Base-by-base conservation (phyloP, 352 stramenopile genomes). In the Phytopythium oedochilum region DNA sequence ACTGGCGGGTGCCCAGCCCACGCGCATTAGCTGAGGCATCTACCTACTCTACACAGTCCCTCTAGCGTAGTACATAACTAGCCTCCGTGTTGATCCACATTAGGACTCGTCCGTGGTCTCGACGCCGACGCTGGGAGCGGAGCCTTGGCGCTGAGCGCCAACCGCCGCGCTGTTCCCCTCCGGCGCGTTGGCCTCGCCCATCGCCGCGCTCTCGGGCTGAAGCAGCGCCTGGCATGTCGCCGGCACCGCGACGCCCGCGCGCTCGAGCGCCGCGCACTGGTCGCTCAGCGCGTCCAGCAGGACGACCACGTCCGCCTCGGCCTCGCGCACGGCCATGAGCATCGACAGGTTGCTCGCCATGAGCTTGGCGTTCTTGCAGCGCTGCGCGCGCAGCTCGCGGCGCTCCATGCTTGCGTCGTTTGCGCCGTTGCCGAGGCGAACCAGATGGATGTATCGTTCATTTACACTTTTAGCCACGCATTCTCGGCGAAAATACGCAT, bases 271-370 rank as follows among this genome's bases (percentile, higher is more conserved):
- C 12, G 61, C 44, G 32, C 60, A 76, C 44, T 69, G 59, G 31
- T 53, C 23, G 39, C 68, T 46, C 42, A 87, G 48, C 28, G 66
- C 20, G 17, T 47, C 22, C n/a, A 64, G 73, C 39, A 70, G 51
- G 0, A 52, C 36, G 6, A 71, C 35, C 28, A 83, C 74, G 40
- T 79, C 63, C 6, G 60, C 64, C 20, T 87, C 71, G 0, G 51
- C 60, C 57, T 87, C 71, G 25, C 76, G 66, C 31, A 83, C 75
- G 22, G 68, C 53, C 69, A 83, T 80, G 7, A 87, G 66, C 47
- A 80, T 58, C 47, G 63, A 48, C 40, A 87, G 54, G 38, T 87
- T 87, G 14, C 55, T 65, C 53, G 73, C 68, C 76, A 87, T 87
- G 15, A 87, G 72, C 54, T 61, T 61, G 28, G 73, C 67, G 53